Percentiles rank a stretch among this genome's conserved stretches.
Conservation (phyloP, 768 basidiomycete species). For the Lactifluus pinguis region DNA sequence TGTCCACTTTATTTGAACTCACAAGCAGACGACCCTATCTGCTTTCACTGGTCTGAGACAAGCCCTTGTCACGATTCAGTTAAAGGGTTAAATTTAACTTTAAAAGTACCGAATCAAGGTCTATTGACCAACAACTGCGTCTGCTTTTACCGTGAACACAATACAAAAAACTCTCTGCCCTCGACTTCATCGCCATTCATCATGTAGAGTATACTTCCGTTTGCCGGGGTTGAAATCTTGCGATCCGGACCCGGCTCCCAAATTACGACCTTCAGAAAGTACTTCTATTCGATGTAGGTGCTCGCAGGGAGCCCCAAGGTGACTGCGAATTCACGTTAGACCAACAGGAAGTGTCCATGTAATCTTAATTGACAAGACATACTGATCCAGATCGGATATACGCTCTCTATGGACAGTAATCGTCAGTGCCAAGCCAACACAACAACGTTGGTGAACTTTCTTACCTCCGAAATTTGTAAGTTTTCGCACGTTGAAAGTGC, state of each 20-base stretch:
- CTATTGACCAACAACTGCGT: background rate
- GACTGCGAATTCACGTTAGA: background rate
- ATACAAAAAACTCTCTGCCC: background rate
- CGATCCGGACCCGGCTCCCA: constrained; percentile 69
- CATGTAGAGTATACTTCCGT: constrained; percentile 24
- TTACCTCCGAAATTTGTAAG: constrained; percentile 53
- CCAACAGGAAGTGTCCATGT: background rate
- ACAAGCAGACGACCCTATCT: too few species aligned
- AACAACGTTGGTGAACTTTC: constrained; percentile 18
- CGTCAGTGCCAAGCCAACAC: background rate
- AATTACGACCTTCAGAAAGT: constrained; percentile 28
- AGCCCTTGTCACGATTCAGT: too few species aligned
- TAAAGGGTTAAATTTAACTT: too few species aligned
- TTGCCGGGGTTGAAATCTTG: constrained; percentile 38
- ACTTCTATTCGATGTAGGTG: too few species aligned
- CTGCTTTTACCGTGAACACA: background rate
- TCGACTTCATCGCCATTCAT: constrained; percentile 25
- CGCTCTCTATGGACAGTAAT: constrained; percentile 39
- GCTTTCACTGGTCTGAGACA: too few species aligned
- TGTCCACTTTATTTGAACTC: too few species aligned
- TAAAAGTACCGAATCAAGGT: background rate
- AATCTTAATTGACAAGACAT: constrained; percentile 23
- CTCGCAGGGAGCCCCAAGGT: too few species aligned
- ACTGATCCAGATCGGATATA: constrained; percentile 61
- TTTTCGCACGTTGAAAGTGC: constrained; percentile 56